Evolutionary conservation across 805 yeast species (phyloP), one percentile per base, ranked within the genome.

Genomic region (Ogataea pignaliae): DNA sequence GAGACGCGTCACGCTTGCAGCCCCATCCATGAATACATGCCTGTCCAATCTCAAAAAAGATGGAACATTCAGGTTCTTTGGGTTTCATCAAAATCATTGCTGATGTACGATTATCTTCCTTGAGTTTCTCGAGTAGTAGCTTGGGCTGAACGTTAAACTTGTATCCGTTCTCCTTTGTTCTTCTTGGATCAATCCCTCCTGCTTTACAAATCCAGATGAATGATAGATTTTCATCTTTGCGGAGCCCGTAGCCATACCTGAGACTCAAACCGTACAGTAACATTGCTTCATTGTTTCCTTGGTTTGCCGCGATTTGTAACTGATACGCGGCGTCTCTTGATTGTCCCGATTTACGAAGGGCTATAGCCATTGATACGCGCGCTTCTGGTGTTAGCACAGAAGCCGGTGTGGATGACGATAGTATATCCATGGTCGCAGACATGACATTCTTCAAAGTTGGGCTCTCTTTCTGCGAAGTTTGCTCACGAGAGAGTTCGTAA

Each of bases 261-360:
- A 86, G 62, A 0, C 89, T 83, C 50, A 83, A 60, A 0, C 88
- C 87, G 54, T 84, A 85, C 29, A 83, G 58, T 38, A 79, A 70
- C 83, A 79, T 83, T 1, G 89, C 95, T 36, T 81, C 77, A 48
- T 68, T 70, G 50, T 75, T 71, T 8, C 87, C 85, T n/a, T 68
- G 62, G 43, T 71, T 70, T 5, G 90, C 84, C 1, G 87, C 85
- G 29, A 74, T 69, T 50, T 78, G 81, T 43, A 86, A 65, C 51
- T 81, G 86, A 53, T 81, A 78, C 1, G 89, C 74, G 3, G 88
- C 83, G 54, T 83, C 91, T 37, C 80, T 72, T 32, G 78, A 73
- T 41, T 81, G 76, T 1, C 87, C 88, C 29, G 73, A 62, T 34
- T 73, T 73, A 42, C 85, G 70, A 39, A 79, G 64, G 14, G 71